Conservation (phyloP, 768 basidiomycete genomes). For the Hygrophorus russula region DNA sequence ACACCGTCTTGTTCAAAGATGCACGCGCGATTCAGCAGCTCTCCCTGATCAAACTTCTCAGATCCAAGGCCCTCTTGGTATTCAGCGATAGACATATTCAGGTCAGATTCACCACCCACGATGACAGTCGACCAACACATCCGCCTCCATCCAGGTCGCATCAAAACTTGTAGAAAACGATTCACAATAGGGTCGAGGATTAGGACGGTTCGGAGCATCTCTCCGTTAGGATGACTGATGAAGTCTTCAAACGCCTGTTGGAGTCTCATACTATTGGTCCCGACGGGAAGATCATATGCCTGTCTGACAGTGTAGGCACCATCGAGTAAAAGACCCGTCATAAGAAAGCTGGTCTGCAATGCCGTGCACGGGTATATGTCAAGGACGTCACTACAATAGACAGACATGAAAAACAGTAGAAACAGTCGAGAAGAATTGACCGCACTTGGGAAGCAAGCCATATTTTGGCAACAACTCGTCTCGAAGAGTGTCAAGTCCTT, state of each 20-base stretch:
- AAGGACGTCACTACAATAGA: slow-evolving; percentile 1
- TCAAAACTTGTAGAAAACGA: neutral
- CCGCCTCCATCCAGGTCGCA: slow-evolving; percentile 1
- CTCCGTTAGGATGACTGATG: slow-evolving; percentile 1
- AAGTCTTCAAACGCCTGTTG: slow-evolving; percentile 2
- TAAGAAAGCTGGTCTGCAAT: neutral
- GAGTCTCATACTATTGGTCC: neutral
- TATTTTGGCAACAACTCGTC: neutral
- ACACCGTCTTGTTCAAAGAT: neutral
- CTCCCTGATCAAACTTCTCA: neutral
- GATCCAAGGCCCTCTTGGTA: slow-evolving; percentile 1
- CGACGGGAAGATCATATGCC: neutral
- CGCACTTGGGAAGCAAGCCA: neutral
- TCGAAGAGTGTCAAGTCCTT: neutral
- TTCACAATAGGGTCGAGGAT: neutral
- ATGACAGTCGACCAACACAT: slow-evolving; percentile 1
- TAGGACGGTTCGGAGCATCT: neutral
- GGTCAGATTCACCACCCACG: neutral
- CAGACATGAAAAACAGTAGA: neutral
- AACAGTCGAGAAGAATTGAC: neutral
- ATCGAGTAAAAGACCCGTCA: neutral
- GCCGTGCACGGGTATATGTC: slow-evolving; percentile 1
- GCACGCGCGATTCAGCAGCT: neutral
- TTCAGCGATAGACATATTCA: neutral
- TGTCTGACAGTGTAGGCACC: neutral